These are phyloP conservation scores for Malassezia restricta DNA, from an alignment of 1,284 basidiomycete species.

Conservation along the genomic window DNA sequence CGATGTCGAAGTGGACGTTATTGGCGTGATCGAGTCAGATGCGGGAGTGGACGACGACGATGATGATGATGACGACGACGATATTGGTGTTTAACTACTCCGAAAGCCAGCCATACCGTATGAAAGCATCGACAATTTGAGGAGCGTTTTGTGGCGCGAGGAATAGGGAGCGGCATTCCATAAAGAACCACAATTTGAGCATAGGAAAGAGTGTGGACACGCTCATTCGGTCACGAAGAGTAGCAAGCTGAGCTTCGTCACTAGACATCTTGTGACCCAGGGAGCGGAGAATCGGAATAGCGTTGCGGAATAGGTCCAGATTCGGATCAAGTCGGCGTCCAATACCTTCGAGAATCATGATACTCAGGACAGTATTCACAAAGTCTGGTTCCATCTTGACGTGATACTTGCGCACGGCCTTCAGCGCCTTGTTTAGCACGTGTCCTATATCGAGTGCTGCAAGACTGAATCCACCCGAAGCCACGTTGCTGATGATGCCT, in stretches of 20 bases:
- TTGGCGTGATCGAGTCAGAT: neutral
- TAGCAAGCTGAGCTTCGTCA: constrained; percentile 12
- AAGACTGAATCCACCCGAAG: constrained; percentile 88
- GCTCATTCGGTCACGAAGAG: constrained; percentile 8
- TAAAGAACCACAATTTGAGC: constrained; percentile 36
- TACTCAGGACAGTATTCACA: constrained; percentile 90
- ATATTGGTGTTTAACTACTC: constrained; percentile 24
- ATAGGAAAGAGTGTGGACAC: constrained; percentile 21
- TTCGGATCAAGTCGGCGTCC: constrained; percentile 82
- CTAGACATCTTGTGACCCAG: constrained; percentile 24
- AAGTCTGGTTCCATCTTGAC: constrained; percentile 99
- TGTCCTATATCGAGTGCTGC: constrained; percentile 92
- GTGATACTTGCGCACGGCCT: constrained; percentile 78
- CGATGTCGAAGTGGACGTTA: constrained; percentile 2
- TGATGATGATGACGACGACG: constrained; percentile 13
- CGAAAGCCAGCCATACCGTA: constrained; percentile 38
- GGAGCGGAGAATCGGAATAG: constrained; percentile 36
- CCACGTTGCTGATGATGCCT: constrained; percentile 80
- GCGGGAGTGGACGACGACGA: neutral
- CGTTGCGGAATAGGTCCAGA: constrained; percentile 55
- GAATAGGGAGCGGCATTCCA: constrained; percentile 28
- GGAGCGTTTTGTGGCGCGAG: constrained; percentile 22
- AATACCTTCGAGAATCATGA: constrained; percentile 86
- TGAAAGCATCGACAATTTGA: constrained; percentile 32
- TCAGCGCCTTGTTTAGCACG: constrained; percentile 74